Base-by-base conservation (phyloP, 2,329 filamentous ascomycete species). In the Mariannaea elegans region DNA sequence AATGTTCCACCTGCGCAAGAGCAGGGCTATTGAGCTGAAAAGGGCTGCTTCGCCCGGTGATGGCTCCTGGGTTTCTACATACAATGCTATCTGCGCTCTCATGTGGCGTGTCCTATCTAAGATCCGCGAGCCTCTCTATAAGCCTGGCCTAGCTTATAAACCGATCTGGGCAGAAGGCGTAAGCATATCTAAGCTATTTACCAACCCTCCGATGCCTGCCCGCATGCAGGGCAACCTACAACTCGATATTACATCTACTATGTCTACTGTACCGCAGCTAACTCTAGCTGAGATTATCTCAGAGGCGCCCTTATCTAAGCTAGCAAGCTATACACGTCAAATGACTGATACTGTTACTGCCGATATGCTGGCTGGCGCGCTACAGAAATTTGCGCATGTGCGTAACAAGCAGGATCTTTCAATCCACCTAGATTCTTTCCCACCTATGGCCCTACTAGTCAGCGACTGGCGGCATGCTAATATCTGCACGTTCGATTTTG, bases 21-120 rank as follows among this genome's bases (percentile, higher is more conserved):
- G 57, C 34, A 61, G 18, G 21, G 49, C 52, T 32, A 19, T 9
- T 2, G 49, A 54, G 38, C 42, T 63, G 38, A 63, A 63, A 29
- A 63, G 32, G 14, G 24, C 24, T 21, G 61, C 61, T 0, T 46
- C 52, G 12, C 61, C 61, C 1, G 34, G n/a, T 13, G 61, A 63
- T 19, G 61, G 45, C 6, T 38, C 57, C 4, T 79, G 78, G 77
- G 73, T 82, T 50, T 81, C 79, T 7, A 81, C 77, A 1, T 81
- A 80, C 63, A 78, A 81, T 53, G 78, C 78, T 18, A 71, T 77
- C 56, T 69, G 71, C 3, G 78, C 78, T 24, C 73, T 77, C 44
- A 69, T 81, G 12, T 81, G 79, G 78, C 77, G 78, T 10, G 66
- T 68, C 7, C 59, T 80, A 1, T 71, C 76, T 5, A 71, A 70